Evolutionary conservation across 139 green algal species (phyloP).

Genomic region (Asterochloris erici): DNA sequence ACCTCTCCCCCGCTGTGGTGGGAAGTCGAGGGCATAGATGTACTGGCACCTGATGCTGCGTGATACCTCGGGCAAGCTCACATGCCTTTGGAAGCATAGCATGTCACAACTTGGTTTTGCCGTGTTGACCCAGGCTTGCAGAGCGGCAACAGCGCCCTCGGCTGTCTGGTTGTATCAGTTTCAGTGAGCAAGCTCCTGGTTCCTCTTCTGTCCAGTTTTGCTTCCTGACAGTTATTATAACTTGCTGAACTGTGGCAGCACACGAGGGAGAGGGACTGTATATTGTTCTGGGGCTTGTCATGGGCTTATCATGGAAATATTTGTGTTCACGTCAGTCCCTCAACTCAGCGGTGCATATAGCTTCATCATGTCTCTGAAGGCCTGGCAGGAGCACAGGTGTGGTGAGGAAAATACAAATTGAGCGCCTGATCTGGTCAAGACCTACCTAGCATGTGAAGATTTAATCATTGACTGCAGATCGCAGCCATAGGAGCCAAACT

Average conservation of each 20-base stretch:
- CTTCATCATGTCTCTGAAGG: not conserved
- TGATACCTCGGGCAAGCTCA: not conserved
- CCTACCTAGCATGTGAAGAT: not conserved
- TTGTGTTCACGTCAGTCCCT: not conserved
- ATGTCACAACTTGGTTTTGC: not conserved
- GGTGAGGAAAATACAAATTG: no score
- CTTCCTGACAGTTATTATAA: not conserved
- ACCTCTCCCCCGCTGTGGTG: conserved; percentile 81
- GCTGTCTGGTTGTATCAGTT: not conserved
- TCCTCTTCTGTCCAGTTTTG: not conserved
- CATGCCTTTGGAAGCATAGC: not conserved
- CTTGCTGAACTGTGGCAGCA: not conserved
- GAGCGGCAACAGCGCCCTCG: not conserved
- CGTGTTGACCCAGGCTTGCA: not conserved
- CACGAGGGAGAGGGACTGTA: not conserved
- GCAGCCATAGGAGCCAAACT: not conserved
- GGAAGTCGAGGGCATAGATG: conserved; percentile 29
- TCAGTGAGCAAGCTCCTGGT: not conserved
- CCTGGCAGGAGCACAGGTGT: not conserved
- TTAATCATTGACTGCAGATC: not conserved
- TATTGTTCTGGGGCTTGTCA: not conserved
- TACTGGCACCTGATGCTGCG: not conserved
- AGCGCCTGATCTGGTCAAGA: not conserved
- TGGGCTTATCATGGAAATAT: not conserved
- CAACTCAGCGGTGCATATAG: not conserved